Evolutionary conservation across 2,329 filamentous ascomycete genomes (phyloP).

Genomic region (Hypoxylon sp.): DNA sequence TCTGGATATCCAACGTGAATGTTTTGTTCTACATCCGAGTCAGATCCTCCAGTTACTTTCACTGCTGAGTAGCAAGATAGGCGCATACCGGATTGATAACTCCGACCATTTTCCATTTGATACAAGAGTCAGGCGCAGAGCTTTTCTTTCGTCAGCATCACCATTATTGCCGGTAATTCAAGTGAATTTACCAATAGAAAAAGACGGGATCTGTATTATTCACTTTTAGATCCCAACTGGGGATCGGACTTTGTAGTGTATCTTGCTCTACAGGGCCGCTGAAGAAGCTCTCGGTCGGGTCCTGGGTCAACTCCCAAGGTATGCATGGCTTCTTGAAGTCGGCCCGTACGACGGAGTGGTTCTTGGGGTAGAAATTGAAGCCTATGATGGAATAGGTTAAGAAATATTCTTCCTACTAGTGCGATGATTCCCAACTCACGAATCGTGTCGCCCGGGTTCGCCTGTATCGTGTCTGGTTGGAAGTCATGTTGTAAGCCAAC

Average conservation of each 20-base stretch:
- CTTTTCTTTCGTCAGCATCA: slow-evolving; percentile 19
- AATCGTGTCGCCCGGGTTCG: slow-evolving; percentile 39
- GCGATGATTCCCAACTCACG: slow-evolving; percentile 25
- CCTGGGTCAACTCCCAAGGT: slow-evolving; percentile 69
- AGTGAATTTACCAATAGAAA: slow-evolving; percentile 70
- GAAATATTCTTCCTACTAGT: neutral
- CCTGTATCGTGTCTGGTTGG: slow-evolving; percentile 34
- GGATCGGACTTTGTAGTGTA: slow-evolving; percentile 48
- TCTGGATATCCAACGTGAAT: slow-evolving; percentile 64
- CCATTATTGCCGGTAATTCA: neutral
- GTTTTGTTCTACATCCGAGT: slow-evolving; percentile 59
- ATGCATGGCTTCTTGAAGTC: slow-evolving; percentile 74
- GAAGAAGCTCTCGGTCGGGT: slow-evolving; percentile 67
- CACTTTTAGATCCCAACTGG: slow-evolving; percentile 55
- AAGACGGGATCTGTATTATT: slow-evolving; percentile 66
- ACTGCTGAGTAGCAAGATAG: neutral
- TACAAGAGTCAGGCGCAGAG: slow-evolving; percentile 76
- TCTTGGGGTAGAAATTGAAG: slow-evolving; percentile 62
- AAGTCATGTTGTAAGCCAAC: slow-evolving; percentile 42
- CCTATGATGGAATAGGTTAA: slow-evolving; percentile 46
- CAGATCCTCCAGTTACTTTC: slow-evolving; percentile 18
- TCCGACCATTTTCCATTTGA: slow-evolving; percentile 78
- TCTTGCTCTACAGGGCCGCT: slow-evolving; percentile 57
- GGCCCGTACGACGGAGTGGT: slow-evolving; percentile 74
- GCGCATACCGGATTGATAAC: slow-evolving; percentile 76